Percentiles rank a stretch among this genome's conserved stretches.
Evolutionary conservation across 495 filamentous ascomycete species (phyloP).

Genomic region (Hamigera avellanea): DNA sequence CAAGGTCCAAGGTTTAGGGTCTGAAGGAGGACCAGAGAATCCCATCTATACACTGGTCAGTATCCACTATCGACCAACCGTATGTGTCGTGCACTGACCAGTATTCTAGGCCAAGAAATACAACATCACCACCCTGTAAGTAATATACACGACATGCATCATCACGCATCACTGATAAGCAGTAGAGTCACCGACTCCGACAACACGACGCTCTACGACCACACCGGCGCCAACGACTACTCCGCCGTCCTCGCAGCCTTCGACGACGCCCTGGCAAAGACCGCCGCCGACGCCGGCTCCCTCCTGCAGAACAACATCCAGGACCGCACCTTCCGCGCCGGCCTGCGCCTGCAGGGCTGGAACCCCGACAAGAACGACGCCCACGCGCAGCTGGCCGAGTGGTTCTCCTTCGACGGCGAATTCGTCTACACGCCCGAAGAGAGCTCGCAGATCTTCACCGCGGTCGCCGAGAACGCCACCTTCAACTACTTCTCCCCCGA

Average conservation of each 20-base stretch:
- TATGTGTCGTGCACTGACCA: background rate
- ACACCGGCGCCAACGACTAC: slow-evolving; percentile 41
- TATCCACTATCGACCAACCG: too few relatives aligned
- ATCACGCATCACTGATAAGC: too few relatives aligned
- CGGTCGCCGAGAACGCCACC: slow-evolving; percentile 33
- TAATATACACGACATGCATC: too few relatives aligned
- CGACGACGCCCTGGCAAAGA: slow-evolving; percentile 34
- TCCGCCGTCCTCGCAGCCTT: slow-evolving; percentile 37
- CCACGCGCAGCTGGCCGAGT: slow-evolving; percentile 50
- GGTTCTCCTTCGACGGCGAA: too few relatives aligned
- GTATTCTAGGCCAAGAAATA: slow-evolving; percentile 45
- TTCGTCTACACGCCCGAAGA: slow-evolving; percentile 35
- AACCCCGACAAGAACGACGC: slow-evolving; percentile 45
- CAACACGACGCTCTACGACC: slow-evolving; percentile 50
- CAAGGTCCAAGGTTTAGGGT: slow-evolving; percentile 52
- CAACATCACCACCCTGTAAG: too few relatives aligned
- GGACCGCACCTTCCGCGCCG: slow-evolving; percentile 50
- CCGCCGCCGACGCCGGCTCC: slow-evolving; percentile 45
- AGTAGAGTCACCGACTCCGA: slow-evolving; percentile 55
- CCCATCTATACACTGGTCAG: too few relatives aligned
- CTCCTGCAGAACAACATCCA: slow-evolving; percentile 49
- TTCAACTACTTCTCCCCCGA: slow-evolving; percentile 40
- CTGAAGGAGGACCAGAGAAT: slow-evolving; percentile 46
- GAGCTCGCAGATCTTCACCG: slow-evolving; percentile 33
- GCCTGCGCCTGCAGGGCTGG: slow-evolving; percentile 51